These are phyloP conservation scores for Balakata baccata DNA, from an alignment of 345 rosid genomes.

Conservation along the genomic window DNA sequence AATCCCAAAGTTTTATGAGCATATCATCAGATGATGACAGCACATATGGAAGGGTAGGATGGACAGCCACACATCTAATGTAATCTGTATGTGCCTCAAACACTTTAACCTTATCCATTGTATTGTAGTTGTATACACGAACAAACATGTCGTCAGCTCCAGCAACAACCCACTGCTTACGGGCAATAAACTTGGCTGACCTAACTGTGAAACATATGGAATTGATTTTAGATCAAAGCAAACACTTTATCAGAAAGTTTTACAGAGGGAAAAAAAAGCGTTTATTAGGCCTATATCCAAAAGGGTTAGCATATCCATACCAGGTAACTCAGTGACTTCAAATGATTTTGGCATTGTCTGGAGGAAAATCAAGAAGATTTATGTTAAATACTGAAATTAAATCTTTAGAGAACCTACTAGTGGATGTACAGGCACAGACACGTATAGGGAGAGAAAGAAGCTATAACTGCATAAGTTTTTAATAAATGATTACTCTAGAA, in stretches of 20 bases:
- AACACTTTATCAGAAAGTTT: not conserved
- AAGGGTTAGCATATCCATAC: constrained; percentile 28
- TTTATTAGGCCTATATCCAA: not conserved
- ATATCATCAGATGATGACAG: too few species aligned
- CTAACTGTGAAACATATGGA: constrained; percentile 55
- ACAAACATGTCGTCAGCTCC: constrained; percentile 93
- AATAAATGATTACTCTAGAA: not conserved
- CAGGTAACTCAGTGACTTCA: constrained; percentile 87
- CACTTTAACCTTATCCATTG: too few species aligned
- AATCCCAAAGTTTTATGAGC: too few species aligned
- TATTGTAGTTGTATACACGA: constrained; percentile 89
- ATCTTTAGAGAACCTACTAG: not conserved
- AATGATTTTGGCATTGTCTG: constrained; percentile 84
- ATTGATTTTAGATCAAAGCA: constrained; percentile 6
- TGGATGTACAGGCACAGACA: not conserved
- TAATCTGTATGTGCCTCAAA: too few species aligned
- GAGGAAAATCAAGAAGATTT: not conserved
- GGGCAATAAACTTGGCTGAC: constrained; percentile 83
- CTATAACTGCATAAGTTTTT: too few species aligned
- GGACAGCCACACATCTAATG: too few species aligned
- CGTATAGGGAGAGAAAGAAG: too few species aligned
- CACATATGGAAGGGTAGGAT: too few species aligned
- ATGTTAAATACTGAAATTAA: not conserved
- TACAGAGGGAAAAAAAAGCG: not conserved
- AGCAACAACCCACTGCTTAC: constrained; percentile 92